Evolutionary conservation across 345 rosid genomes (phyloP).

Genomic region (Trapa bicornis): DNA sequence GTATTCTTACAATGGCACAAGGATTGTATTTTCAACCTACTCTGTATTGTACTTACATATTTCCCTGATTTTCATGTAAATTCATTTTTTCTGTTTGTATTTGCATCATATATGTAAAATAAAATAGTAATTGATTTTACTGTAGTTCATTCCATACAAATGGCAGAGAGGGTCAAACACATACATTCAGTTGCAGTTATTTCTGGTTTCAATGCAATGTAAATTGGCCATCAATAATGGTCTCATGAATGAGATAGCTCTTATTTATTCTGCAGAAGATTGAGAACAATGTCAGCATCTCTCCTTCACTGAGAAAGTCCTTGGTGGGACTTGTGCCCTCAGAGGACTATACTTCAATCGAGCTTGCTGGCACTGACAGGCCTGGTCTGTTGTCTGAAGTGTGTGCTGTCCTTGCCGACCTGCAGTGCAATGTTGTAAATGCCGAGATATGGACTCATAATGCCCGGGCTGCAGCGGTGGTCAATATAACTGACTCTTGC

Average conservation of each 20-base stretch:
- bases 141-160: not conserved
- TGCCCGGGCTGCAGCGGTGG: slow-evolving; percentile 82
- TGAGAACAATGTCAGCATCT: slow-evolving; percentile 53
- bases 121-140: not conserved
- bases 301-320: slow-evolving; percentile 44
- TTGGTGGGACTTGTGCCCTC: slow-evolving; percentile 66
- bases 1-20: too few species aligned
- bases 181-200: not conserved
- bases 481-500: slow-evolving; percentile 54
- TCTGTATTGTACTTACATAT: not conserved
- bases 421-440: slow-evolving; percentile 63
- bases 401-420: slow-evolving; percentile 78
- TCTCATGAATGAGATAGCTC: not conserved
- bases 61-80: not conserved
- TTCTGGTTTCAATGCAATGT: not conserved
- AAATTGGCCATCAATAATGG: not conserved
- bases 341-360: slow-evolving; percentile 68
- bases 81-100: not conserved
- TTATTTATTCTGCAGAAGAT: slow-evolving; percentile 37
- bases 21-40: not conserved
- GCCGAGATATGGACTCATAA: slow-evolving; percentile 98
- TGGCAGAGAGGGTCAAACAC: not conserved
- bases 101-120: not conserved
- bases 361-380: slow-evolving; percentile 73
- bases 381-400: slow-evolving; percentile 88